These are phyloP conservation scores for Rhynchosporium secalis DNA, from an alignment of 2,329 filamentous ascomycete species.

Conservation along the genomic window DNA sequence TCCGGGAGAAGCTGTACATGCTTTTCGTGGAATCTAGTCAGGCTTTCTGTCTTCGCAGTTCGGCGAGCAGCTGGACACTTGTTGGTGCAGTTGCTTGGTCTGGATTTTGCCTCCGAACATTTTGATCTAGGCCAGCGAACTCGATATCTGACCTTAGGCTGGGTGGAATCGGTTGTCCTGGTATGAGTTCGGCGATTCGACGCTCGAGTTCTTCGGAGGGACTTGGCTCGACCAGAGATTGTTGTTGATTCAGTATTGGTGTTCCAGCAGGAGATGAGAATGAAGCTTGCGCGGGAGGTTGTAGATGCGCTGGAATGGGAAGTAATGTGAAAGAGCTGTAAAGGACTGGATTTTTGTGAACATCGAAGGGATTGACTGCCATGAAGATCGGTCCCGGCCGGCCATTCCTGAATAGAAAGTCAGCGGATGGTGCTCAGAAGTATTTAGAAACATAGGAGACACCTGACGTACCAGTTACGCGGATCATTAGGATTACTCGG, in stretches of 20 bases:
- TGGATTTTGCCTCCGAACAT: not conserved
- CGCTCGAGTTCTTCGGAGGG: not conserved
- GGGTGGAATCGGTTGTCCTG: not conserved
- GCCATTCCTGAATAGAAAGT: not conserved
- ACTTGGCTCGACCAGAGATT: not conserved
- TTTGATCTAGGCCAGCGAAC: not conserved
- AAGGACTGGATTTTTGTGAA: not conserved
- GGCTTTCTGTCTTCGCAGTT: not conserved
- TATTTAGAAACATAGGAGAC: no score
- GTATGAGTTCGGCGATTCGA: not conserved
- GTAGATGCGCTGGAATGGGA: not conserved
- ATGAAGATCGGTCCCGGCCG: not conserved
- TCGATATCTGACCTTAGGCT: not conserved
- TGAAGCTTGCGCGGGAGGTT: not conserved
- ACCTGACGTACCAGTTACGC: not conserved
- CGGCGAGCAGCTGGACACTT: not conserved
- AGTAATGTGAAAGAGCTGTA: not conserved
- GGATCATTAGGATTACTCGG: not conserved
- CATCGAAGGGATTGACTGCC: not conserved
- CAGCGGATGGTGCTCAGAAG: not conserved
- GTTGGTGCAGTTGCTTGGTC: not conserved
- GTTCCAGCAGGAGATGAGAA: no score
- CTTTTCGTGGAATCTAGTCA: not conserved
- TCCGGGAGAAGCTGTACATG: not conserved
- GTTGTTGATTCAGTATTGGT: not conserved